These are phyloP conservation scores for Penicillium flavigenum DNA, from an alignment of 495 filamentous ascomycete genomes.

Conservation along the genomic window DNA sequence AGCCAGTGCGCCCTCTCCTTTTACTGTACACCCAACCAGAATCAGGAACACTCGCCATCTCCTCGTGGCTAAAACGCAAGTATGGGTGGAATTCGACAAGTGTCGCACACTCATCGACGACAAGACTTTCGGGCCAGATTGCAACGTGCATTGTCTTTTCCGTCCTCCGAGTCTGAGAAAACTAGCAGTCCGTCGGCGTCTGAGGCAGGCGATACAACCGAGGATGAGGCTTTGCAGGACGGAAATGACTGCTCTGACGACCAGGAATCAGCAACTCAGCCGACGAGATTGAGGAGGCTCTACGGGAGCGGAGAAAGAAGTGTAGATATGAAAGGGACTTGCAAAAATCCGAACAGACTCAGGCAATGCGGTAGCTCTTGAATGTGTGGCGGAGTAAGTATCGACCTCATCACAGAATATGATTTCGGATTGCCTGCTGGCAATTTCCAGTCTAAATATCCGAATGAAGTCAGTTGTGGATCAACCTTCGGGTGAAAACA, in stretches of 20 bases:
- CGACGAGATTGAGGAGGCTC: too few species aligned
- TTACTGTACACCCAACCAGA: background rate
- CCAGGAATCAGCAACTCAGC: background rate
- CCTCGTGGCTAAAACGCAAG: background rate
- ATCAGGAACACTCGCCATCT: background rate
- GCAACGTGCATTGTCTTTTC: background rate
- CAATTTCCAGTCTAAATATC: too few species aligned
- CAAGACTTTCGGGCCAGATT: constrained; percentile 1
- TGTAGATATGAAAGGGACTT: background rate
- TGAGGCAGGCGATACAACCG: background rate
- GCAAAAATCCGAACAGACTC: background rate
- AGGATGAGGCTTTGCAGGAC: background rate
- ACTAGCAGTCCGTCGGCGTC: background rate
- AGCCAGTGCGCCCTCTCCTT: background rate
- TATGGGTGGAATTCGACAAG: background rate
- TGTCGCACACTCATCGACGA: background rate
- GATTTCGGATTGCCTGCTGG: too few species aligned
- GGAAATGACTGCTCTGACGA: background rate
- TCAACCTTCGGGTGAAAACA: too few species aligned
- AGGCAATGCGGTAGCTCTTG: background rate
- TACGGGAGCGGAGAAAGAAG: background rate
- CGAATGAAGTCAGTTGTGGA: too few species aligned
- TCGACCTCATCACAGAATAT: too few species aligned
- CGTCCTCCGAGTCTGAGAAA: background rate
- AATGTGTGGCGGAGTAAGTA: too few species aligned